phyloP scores from a whole-genome alignment of 305 asterid genomes.

The Petunia hybrid region DNA sequence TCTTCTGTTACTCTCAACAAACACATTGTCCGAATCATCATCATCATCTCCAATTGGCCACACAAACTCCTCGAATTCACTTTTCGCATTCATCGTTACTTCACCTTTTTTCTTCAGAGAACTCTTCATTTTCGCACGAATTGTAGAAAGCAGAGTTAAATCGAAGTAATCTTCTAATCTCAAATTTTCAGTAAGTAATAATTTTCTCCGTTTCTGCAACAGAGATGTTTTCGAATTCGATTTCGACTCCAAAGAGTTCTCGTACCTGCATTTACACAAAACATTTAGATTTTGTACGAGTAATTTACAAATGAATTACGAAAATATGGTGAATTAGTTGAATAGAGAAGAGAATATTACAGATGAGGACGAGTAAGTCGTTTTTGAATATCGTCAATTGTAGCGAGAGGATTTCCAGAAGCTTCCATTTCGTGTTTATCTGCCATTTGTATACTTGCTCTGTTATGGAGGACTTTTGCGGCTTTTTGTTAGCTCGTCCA shows the following conservation, averaged over 20 bases:
- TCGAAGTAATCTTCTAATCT: constrained; percentile 50
- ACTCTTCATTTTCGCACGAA: constrained; percentile 38
- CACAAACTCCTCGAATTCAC: constrained; percentile 41
- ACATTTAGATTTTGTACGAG: not conserved
- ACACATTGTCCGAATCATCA: not conserved
- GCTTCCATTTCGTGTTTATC: constrained; percentile 23
- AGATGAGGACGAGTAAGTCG: constrained; percentile 44
- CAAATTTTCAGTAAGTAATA: not conserved
- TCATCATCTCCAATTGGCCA: constrained; percentile 29
- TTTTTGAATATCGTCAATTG: constrained; percentile 45
- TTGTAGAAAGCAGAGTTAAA: constrained; percentile 43
- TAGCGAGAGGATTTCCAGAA: constrained; percentile 39
- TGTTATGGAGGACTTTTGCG: no score
- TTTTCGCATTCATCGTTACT: constrained; percentile 8
- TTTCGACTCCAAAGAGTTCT: constrained; percentile 14
- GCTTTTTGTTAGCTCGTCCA: no score
- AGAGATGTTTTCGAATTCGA: not conserved
- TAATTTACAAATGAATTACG: not conserved
- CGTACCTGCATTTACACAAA: constrained; percentile 9
- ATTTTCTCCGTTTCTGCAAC: constrained; percentile 30
- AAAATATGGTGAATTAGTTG: not conserved
- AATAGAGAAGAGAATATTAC: not conserved
- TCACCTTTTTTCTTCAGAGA: constrained; percentile 25
- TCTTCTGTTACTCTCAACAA: not conserved
- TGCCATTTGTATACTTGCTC: not conserved